Base-by-base conservation (phyloP, 345 rosid species). In the Corymbia maculata region DNA sequence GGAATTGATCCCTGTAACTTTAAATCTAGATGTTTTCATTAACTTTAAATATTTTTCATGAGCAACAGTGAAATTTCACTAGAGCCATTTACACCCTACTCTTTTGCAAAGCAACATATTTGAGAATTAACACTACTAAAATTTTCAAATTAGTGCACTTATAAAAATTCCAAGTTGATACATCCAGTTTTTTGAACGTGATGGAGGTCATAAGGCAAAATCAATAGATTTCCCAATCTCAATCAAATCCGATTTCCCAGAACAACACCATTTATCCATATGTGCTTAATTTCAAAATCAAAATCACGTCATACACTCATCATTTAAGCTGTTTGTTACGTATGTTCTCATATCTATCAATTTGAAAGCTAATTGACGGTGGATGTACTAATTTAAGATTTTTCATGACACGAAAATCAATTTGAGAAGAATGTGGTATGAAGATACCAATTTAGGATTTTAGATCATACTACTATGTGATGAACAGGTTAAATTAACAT, bases 361-460 rank as follows among this genome's bases (percentile, higher is more conserved):
- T 5, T 59, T 36, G 42, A 4, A 36, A 36, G 42, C 4, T 36
- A 36, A 70, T 36, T 70, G 1, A 0, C 36, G 2, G 11, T 8
- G 19, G 0, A 13, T 36, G 0, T 17, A 70, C 1, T 7, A 17
- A 36, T 36, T 70, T 70, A 10, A 10, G 36, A 6, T 70, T 24
- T 70, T 70, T 70, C 4, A 6, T 9, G 22, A 9, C 1, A 36
- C 0, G 1, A 36, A 70, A 36, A 36, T 2, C 15, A 4, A 4
- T 70, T 1, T 36, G 13, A 70, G 47, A 70, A 36, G 8, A 9
- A 3, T 1, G 13, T 6, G 11, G 26, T 21, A 4, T 0, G 1
- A 7, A 36, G 36, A 70, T 36, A 70, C 13, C 13, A 0, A 1
- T 36, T 36, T 36, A 9, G 11, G 2, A 70, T 36, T 70, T 19